A percentile compares a stretch with the other conserved stretches of the same genome.
These are phyloP conservation scores for Hansenula lynferdii DNA, from an alignment of 1,139 yeast genomes.

Conservation along the genomic window DNA sequence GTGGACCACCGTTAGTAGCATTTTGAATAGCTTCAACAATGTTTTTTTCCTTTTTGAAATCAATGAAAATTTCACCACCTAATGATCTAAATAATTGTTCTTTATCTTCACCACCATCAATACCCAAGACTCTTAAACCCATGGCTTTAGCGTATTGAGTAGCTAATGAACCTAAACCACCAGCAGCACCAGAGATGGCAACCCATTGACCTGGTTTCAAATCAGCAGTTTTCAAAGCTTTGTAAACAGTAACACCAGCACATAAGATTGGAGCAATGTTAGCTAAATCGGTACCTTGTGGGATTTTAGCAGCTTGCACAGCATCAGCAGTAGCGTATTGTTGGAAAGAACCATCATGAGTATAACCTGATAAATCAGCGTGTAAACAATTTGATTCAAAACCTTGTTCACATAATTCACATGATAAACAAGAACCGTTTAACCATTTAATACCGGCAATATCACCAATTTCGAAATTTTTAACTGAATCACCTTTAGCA, in stretches of 20 bases:
- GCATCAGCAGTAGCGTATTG: conserved; percentile 80
- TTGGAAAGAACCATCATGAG: conserved; percentile 79
- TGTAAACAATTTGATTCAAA: conserved; percentile 63
- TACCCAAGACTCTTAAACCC: conserved; percentile 71
- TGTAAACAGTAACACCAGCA: conserved; percentile 80
- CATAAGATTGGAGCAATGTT: conserved; percentile 67
- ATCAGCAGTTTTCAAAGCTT: conserved; percentile 68
- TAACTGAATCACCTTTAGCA: conserved; percentile 61
- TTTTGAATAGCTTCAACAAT: conserved; percentile 48
- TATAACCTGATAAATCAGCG: conserved; percentile 71
- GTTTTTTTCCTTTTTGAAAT: conserved; percentile 56
- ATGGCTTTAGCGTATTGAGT: conserved; percentile 67
- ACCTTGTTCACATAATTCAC: conserved; percentile 64
- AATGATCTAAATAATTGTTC: conserved; percentile 47
- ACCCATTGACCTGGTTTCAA: conserved; percentile 70
- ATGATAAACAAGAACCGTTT: conserved; percentile 64
- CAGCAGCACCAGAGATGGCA: conserved; percentile 74
- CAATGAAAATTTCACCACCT: conserved; percentile 68
- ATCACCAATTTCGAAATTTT: conserved; percentile 66
- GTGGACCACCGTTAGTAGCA: conserved; percentile 69
- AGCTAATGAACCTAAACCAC: conserved; percentile 75
- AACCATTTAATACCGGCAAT: conserved; percentile 74
- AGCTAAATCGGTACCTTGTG: conserved; percentile 63
- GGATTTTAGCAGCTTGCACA: conserved; percentile 68
- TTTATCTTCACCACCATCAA: conserved; percentile 73